A percentile compares a stretch with the other conserved stretches of the same genome.
Conservation (phyloP, 2,329 filamentous ascomycete genomes). For the Fusarium fracticaudum region DNA sequence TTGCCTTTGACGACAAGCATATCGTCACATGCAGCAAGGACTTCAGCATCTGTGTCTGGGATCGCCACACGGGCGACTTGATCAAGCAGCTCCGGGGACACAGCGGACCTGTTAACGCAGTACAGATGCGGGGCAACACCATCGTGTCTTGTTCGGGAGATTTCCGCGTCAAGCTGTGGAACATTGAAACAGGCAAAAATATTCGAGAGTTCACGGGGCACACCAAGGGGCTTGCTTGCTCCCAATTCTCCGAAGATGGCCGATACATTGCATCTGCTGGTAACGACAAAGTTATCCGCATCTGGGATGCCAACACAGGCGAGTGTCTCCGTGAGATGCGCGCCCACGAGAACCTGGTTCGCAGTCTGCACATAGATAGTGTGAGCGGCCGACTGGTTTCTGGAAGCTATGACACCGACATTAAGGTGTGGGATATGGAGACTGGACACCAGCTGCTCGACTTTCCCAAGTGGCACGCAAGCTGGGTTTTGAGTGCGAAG, state of each 20-base stretch:
- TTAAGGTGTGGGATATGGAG: slow-evolving; percentile 92
- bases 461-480: slow-evolving; percentile 94
- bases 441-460: slow-evolving; percentile 81
- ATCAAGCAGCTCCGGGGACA: slow-evolving; percentile 86
- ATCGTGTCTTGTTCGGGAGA: slow-evolving; percentile 95
- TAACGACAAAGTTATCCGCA: slow-evolving; percentile 94
- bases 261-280: slow-evolving; percentile 92
- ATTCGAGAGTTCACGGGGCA: slow-evolving; percentile 91
- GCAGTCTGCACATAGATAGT: slow-evolving; percentile 90
- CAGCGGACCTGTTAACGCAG: slow-evolving; percentile 91
- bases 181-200: slow-evolving; percentile 86
- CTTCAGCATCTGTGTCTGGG: slow-evolving; percentile 92
- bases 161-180: slow-evolving; percentile 94
- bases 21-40: slow-evolving; percentile 99
- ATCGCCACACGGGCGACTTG: slow-evolving; percentile 79
- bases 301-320: slow-evolving; percentile 94
- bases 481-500: slow-evolving; percentile 97
- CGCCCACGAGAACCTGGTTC: slow-evolving; percentile 86
- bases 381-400: slow-evolving; percentile 87
- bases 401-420: slow-evolving; percentile 93
- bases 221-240: slow-evolving; percentile 92
- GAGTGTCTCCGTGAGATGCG: slow-evolving; percentile 82
- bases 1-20: slow-evolving; percentile 90
- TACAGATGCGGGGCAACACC: slow-evolving; percentile 92
- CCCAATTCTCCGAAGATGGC: slow-evolving; percentile 96